These are phyloP conservation scores for Phylloporus sp. DNA, from an alignment of 1,284 basidiomycete genomes.

Conservation along the genomic window DNA sequence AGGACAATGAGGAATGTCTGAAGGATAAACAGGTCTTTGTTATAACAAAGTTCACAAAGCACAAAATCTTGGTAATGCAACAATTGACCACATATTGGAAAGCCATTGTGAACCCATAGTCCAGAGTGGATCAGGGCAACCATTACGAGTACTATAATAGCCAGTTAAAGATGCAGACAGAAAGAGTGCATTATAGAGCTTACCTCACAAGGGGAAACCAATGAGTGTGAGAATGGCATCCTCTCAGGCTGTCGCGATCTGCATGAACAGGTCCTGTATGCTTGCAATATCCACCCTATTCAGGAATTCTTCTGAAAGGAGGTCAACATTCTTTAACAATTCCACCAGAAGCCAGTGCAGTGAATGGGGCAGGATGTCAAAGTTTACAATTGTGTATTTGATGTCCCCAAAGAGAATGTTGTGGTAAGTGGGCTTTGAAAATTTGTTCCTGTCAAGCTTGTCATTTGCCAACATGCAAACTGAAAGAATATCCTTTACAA, in stretches of 20 bases:
- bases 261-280: conserved; percentile 64
- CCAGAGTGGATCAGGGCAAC: conserved; percentile 95
- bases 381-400: conserved; percentile 69
- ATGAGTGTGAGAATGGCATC: conserved; percentile 71
- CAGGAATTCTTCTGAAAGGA: conserved; percentile 62
- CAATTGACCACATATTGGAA: conserved; percentile 94
- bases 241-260: conserved; percentile 62
- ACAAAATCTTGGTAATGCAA: conserved; percentile 97
- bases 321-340: conserved; percentile 80
- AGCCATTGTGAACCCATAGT: conserved; percentile 97
- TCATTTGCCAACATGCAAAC: conserved; percentile 70
- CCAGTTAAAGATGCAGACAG: neutral
- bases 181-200: conserved; percentile 23
- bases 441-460: conserved; percentile 68
- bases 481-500: conserved; percentile 75
- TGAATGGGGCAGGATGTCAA: conserved; percentile 89
- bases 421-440: conserved; percentile 63
- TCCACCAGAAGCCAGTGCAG: conserved; percentile 93
- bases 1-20: conserved; percentile 84
- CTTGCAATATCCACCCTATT: conserved; percentile 53
- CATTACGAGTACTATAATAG: conserved; percentile 74
- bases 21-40: conserved; percentile 94
- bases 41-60: conserved; percentile 95
- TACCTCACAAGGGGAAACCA: conserved; percentile 88
- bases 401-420: conserved; percentile 64